Evolutionary conservation across 768 basidiomycete species (phyloP), one percentile per base, ranked within the genome.

Genomic region (Naganishia vaughanmartiniae): DNA sequence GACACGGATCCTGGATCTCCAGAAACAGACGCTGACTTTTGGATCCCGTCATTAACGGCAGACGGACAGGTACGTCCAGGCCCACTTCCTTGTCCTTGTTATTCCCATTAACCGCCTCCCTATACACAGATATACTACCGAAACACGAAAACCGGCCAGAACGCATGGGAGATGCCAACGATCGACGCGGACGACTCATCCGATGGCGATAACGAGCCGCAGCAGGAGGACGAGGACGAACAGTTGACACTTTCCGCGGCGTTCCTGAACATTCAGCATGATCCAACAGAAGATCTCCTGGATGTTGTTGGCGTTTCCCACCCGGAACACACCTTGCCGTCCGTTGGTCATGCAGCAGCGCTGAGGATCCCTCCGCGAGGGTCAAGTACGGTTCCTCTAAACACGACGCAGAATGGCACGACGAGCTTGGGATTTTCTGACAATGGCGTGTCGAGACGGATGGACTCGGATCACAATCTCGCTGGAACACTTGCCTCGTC

Each of bases 101-200:
- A 31, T 14, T 26, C 45, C 9, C 17, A 11, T 36, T 31, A 30
- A 24, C 31, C 36, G 26, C 57, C 36, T 46, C 58, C 24, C 53
- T 36, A 36, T 48, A 24, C n/a, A 36, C 67, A 96, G 93, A 93
- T 99, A 79, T 94, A 89, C 84, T 99, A 97, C 82, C 86, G 92
- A 73, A 99, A 98, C 77, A 92, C 91, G 0, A 73, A 79, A 26
- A 84, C 84, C 5, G 82, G 83, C 28, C 81, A 84, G 67, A 79
- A 87, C 51, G 88, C 92, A 31, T 86, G 88, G 74, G 91, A 96
- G 75, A 82, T 95, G n/a, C 93, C 93, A 2, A 71, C 65, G 17
- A n/a, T 72, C 5, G 73, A 69, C 17, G 60, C 48, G 24, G 70
- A 70, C 48, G 66, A 67, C 12, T 51, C 24, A 26, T 45, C 30